These are phyloP conservation scores for Karstenula rhodostoma DNA, from an alignment of 2,329 filamentous ascomycete species.

Conservation along the genomic window DNA sequence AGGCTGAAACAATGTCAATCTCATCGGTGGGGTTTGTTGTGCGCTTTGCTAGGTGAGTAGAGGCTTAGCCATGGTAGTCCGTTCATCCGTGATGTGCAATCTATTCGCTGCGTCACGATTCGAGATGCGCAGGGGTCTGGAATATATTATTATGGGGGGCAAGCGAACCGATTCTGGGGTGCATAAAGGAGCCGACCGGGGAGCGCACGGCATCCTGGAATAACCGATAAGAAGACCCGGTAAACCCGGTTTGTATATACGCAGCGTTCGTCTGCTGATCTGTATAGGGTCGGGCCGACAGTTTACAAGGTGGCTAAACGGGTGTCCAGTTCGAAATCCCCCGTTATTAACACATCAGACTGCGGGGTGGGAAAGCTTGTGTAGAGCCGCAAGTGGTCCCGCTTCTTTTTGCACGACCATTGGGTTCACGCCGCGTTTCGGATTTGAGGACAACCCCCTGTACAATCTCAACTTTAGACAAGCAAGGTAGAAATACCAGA, in stretches of 20 bases:
- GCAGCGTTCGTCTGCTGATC: not conserved
- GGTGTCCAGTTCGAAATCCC: not conserved
- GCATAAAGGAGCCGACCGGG: slow-evolving; percentile 32
- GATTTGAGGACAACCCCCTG: not conserved
- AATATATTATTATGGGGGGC: slow-evolving; percentile 28
- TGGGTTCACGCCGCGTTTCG: not conserved
- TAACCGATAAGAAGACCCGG: not conserved
- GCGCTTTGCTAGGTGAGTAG: slow-evolving; percentile 23
- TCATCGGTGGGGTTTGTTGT: slow-evolving; percentile 34
- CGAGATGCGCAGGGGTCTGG: slow-evolving; percentile 33
- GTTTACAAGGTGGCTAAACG: slow-evolving; percentile 14
- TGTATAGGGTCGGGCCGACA: not conserved
- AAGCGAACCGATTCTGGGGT: slow-evolving; percentile 43
- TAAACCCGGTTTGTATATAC: slow-evolving; percentile 11
- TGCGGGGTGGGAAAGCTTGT: slow-evolving; percentile 13
- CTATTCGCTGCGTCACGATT: slow-evolving; percentile 37
- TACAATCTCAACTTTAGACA: not conserved
- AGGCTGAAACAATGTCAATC: slow-evolving; percentile 27
- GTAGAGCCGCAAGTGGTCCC: slow-evolving; percentile 12
- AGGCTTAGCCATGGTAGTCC: slow-evolving; percentile 37
- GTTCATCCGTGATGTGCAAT: slow-evolving; percentile 46
- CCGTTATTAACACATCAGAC: not conserved
- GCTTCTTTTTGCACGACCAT: not conserved
- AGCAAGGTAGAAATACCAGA: not conserved
- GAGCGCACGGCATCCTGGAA: slow-evolving; percentile 24